These are phyloP conservation scores for Russula brevipes DNA, from an alignment of 768 basidiomycete species.

Conservation along the genomic window DNA sequence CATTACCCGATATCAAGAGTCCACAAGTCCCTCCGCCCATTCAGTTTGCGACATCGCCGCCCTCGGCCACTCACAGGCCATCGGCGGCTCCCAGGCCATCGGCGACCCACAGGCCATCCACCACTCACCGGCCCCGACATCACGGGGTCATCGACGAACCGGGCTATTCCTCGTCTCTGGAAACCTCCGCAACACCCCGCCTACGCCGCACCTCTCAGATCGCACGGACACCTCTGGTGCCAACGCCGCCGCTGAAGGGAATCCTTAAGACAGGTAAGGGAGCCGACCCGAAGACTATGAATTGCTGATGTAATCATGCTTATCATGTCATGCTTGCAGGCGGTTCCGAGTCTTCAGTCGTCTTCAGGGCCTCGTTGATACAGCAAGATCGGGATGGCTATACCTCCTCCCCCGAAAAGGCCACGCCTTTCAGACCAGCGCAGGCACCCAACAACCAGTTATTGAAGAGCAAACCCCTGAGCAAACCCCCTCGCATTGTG, in stretches of 20 bases:
- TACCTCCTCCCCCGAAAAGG: conserved; percentile 31
- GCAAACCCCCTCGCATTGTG: background rate
- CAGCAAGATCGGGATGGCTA: conserved; percentile 23
- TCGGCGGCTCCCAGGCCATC: background rate
- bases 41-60: conserved; percentile 1
- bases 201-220: conserved; percentile 9
- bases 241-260: conserved; percentile 13
- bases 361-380: conserved; percentile 11
- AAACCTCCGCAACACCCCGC: conserved; percentile 5
- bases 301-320: conserved; percentile 12
- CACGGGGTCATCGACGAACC: conserved; percentile 4
- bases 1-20: conserved; percentile 17
- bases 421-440: conserved; percentile 1
- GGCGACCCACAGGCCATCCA: background rate
- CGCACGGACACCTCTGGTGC: conserved; percentile 7
- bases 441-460: background rate
- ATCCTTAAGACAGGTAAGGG: conserved; percentile 24
- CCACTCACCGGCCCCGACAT: conserved; percentile 1
- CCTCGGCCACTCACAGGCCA: background rate
- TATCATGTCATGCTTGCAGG: conserved; percentile 3
- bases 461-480: conserved; percentile 5
- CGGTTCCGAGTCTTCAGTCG: conserved; percentile 7
- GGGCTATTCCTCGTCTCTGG: conserved; percentile 21
- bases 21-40: background rate
- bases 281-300: background rate